A percentile compares a stretch with the other conserved stretches of the same genome.
phyloP scores from a whole-genome alignment of 208 protist species.

The Leptomonas pyrrhocoris region DNA sequence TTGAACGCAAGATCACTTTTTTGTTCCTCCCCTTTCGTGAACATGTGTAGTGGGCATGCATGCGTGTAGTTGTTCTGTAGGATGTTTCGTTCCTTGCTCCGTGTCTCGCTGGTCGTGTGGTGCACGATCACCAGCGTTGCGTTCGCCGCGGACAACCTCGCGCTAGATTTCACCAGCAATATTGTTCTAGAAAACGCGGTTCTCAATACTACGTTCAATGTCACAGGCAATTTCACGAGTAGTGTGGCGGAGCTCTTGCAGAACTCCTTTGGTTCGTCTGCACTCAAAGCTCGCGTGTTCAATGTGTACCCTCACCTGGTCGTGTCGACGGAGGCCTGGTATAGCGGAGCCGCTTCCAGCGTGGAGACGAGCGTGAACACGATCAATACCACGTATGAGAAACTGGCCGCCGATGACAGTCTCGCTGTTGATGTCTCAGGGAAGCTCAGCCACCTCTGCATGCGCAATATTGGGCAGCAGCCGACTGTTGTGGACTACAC shows the following conservation, averaged over 20 bases:
- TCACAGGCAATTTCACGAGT: constrained; percentile 30
- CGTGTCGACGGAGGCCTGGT: constrained; percentile 43
- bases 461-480: constrained; percentile 45
- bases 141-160: constrained; percentile 14
- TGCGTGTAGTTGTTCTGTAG: background rate
- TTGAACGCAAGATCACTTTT: background rate
- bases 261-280: constrained; percentile 13
- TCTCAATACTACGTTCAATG: constrained; percentile 23
- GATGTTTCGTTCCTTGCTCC: background rate
- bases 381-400: constrained; percentile 38
- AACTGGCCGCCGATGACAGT: constrained; percentile 15
- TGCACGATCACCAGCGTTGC: background rate
- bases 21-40: no score
- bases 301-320: constrained; percentile 37
- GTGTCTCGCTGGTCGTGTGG: constrained; percentile 1
- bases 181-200: constrained; percentile 47
- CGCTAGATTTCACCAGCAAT: constrained; percentile 40
- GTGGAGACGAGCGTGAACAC: constrained; percentile 20
- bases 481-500: constrained; percentile 42
- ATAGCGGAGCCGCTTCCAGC: constrained; percentile 18
- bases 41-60: no score
- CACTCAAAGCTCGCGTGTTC: constrained; percentile 26
- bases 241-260: constrained; percentile 34
- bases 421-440: constrained; percentile 8
- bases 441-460: constrained; percentile 43